Base-by-base conservation (phyloP, 371 early-diverging fungal genomes). In the Quaeritorhiza haematococci region DNA sequence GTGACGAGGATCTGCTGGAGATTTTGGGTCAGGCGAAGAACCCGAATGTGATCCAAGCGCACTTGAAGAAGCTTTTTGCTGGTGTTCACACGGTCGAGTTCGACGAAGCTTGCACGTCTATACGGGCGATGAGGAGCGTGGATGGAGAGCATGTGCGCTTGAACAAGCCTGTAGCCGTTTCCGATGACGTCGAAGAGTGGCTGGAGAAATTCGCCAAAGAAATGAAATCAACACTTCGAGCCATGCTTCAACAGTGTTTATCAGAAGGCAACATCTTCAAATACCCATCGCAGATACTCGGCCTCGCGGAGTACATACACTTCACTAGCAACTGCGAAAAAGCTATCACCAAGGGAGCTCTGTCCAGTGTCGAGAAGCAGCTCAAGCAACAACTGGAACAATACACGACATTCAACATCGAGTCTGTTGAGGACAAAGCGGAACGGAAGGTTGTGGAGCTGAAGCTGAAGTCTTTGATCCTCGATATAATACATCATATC, bases 1-100 rank as follows among this genome's bases (percentile, higher is more conserved):
- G 78, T 5, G 79, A 79, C 58, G 82, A 79, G 30, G 80, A 79
- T 46, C 50, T 79, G 48, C 67, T 82, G 5, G 79, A 82, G 52
- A 74, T 82, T 42, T 55, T 79, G 27, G 76, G 77, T n/a, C 78
- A 78, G 48, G 64, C 75, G 2, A 61, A 67, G 38, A 74, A 79
- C 49, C 76, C 76, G 17, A 54, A 59, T 17, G 73, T 79, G 2
- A 71, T 82, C 42, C 76, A 79, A 55, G 51, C 64, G 3, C 79
- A 79, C 51, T 55, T 79, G 38, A 74, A 78, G 32, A 82, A 79
- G 59, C 61, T 82, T 29, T 79, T 78, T 68, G 73, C 75, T 0
- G 82, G 80, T 3, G 75, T 78, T 1, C 60, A 75, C 41, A 54
- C 56, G 41, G 78, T 78, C 6, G 52, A 64, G 24, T 73, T 82